These are phyloP conservation scores for Luffa aegyptiaca DNA, from an alignment of 306 rosid species.

Conservation along the genomic window DNA sequence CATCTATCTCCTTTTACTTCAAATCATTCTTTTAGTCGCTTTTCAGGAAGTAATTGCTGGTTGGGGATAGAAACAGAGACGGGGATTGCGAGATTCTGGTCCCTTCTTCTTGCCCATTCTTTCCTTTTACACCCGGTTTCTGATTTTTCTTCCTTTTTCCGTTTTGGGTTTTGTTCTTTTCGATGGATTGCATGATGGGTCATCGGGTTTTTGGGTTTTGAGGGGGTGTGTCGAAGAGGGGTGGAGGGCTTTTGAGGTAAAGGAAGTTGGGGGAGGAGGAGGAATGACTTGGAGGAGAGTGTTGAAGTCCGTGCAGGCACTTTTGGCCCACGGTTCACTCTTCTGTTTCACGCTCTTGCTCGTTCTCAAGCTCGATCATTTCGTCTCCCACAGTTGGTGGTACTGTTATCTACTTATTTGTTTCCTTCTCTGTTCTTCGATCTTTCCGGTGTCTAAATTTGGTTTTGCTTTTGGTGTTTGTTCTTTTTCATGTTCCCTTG, in stretches of 20 bases:
- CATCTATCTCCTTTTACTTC: not conserved
- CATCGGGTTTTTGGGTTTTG: not conserved
- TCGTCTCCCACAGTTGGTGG: conserved; percentile 80
- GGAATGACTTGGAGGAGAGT: conserved; percentile 89
- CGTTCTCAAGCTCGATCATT: conserved; percentile 83
- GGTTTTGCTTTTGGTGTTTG: not conserved
- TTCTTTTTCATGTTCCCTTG: not conserved
- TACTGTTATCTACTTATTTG: conserved; percentile 24
- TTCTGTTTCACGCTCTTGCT: conserved; percentile 76
- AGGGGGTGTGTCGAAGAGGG: not conserved
- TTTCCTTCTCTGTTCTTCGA: not conserved
- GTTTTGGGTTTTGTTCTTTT: not conserved
- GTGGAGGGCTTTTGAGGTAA: not conserved
- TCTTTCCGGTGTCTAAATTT: not conserved
- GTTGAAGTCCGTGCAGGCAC: conserved; percentile 75
- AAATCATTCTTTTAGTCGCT: not conserved
- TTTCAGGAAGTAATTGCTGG: not conserved
- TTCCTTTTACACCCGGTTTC: not conserved
- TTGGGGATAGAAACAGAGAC: not conserved
- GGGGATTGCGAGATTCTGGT: not conserved
- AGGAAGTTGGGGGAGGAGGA: not conserved
- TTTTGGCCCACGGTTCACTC: conserved; percentile 70
- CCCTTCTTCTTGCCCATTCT: not conserved
- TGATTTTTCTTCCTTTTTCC: not conserved
- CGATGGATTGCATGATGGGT: not conserved